These are phyloP conservation scores for Leishmania gerbilli DNA, from an alignment of 208 protist genomes.

Conservation along the genomic window DNA sequence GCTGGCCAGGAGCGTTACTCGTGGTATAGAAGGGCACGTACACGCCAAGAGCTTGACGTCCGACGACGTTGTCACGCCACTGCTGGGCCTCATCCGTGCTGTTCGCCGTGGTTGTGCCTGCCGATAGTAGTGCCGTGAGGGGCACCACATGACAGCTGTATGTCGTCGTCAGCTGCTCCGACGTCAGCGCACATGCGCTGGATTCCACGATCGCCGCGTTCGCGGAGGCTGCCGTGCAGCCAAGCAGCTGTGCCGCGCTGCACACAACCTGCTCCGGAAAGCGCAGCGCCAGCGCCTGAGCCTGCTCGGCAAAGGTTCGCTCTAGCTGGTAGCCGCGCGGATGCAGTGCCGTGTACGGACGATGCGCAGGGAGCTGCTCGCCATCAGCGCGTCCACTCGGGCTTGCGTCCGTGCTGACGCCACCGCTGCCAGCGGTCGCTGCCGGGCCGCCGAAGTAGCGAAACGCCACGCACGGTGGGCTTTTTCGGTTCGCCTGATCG, in stretches of 20 bases:
- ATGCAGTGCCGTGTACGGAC: background rate
- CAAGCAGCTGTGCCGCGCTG: slow-evolving; percentile 52
- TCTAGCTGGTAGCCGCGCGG: slow-evolving; percentile 52
- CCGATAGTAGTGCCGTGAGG: background rate
- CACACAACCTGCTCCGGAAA: slow-evolving; percentile 79
- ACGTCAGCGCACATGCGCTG: background rate
- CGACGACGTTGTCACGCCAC: background rate
- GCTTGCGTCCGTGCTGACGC: background rate
- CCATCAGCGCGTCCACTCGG: background rate
- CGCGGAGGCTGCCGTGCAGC: slow-evolving; percentile 11
- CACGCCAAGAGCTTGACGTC: slow-evolving; percentile 10
- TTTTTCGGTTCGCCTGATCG: slow-evolving; percentile 94
- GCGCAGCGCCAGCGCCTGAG: slow-evolving; percentile 69
- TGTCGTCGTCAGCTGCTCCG: slow-evolving; percentile 10
- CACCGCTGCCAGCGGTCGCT: background rate
- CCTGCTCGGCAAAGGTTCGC: slow-evolving; percentile 87
- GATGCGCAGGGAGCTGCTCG: background rate
- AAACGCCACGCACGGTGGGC: slow-evolving; percentile 86
- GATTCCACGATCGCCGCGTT: background rate
- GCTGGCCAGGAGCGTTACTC: slow-evolving; percentile 1
- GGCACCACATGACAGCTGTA: slow-evolving; percentile 25
- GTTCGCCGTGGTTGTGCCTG: background rate
- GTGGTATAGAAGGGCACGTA: slow-evolving; percentile 21
- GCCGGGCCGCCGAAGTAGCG: slow-evolving; percentile 41
- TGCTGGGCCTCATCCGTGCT: background rate